Base-by-base conservation (phyloP, 768 basidiomycete species). In the Tylopilus vinaceipallidus region DNA sequence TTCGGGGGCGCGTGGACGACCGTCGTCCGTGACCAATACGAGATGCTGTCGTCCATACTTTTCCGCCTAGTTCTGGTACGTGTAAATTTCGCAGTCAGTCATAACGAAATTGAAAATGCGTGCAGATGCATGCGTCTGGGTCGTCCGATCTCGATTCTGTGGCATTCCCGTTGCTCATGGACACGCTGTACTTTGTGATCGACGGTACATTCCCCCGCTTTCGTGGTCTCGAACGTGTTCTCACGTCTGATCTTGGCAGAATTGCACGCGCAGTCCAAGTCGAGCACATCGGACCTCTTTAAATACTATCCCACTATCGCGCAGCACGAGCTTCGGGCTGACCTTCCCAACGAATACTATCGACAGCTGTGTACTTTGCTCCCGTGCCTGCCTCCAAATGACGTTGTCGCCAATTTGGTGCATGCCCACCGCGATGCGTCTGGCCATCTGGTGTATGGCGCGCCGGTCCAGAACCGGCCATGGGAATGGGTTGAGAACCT, bases 401-500 rank as follows among this genome's bases (percentile, higher is more conserved):
- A 70, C 13, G 64, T 76, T 19, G 81, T 87, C 4, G 64, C 75
- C 9, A 75, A 84, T 52, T 77, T 92, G 27, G 75, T 78, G 3
- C 78, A 78, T 40, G 78, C 80, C 3, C 75, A 82, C 51, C 76
- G 75, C 23, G 86, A 89, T 54, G 43, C 69, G 2, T 69, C 69
- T 12, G 86, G 85, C 0, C 72, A 75, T 16, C 51, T 80, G 5
- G 60, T 81, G 3, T 71, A 73, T 51, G 75, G 78, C 17, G 61
- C 69, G 4, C 75, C 79, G 2, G 84, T 91, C 16, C 72, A 80
- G 49, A 88, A 90, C 66, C 79, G 82, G 27, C 87, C 90, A 4
- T 92, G 89, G 89, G 89, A 92, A 64, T 91, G 89, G 88, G 80
- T 84, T 7, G 89, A 92, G 65, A 81, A 85, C 61, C 60, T 91